These are phyloP conservation scores for Cytospora schulzeri DNA, from an alignment of 2,329 filamentous ascomycete genomes.

Conservation along the genomic window DNA sequence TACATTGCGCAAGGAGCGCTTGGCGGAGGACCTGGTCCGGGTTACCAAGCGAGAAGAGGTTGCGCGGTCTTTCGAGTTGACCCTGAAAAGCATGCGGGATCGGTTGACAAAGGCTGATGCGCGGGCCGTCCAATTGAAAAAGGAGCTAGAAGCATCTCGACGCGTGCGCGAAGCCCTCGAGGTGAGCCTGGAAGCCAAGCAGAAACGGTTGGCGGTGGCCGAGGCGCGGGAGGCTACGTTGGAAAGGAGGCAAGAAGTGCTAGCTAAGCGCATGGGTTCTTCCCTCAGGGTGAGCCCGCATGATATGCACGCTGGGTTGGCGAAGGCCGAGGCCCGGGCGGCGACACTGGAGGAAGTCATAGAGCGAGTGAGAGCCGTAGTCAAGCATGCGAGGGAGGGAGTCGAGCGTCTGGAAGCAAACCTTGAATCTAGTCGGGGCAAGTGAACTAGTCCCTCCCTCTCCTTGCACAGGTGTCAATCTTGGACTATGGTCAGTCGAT, in stretches of 20 bases:
- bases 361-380: no score
- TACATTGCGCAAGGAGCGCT: background rate
- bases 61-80: background rate
- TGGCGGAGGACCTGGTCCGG: background rate
- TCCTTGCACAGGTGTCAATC: no score
- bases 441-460: no score
- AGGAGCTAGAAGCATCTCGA: background rate
- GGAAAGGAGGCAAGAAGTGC: background rate
- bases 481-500: no score
- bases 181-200: no score
- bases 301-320: background rate
- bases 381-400: no score
- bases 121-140: background rate
- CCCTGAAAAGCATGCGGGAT: background rate
- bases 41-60: background rate
- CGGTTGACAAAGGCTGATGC: background rate
- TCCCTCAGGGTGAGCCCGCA: no score
- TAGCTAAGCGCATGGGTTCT: no score
- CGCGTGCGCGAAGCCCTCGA: background rate
- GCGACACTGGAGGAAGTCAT: background rate
- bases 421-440: no score
- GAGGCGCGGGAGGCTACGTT: background rate
- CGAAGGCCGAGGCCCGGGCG: background rate
- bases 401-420: no score
- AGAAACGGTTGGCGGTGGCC: background rate